Evolutionary conservation across 495 filamentous ascomycete genomes (phyloP).

Genomic region (Glutinoglossum americanum): DNA sequence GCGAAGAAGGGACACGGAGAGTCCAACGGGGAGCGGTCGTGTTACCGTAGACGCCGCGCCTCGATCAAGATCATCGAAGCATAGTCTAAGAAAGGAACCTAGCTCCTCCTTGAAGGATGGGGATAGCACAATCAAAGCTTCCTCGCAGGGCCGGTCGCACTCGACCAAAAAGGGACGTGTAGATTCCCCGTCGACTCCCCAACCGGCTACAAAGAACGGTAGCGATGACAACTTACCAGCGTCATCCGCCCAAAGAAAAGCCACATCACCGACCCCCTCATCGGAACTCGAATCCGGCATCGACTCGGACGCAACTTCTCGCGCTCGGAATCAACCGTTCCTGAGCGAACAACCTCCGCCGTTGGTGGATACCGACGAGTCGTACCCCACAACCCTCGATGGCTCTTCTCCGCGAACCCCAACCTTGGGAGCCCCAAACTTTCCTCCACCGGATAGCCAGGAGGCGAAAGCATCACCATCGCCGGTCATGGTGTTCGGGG

Average conservation of each 20-base stretch:
- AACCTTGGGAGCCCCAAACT: background rate
- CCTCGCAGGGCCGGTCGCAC: background rate
- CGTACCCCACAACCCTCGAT: background rate
- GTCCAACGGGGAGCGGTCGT: background rate
- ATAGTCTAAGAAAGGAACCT: background rate
- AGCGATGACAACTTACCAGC: constrained; percentile 3
- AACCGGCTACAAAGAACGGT: constrained; percentile 6
- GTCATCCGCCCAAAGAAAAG: constrained; percentile 17
- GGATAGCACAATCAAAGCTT: background rate
- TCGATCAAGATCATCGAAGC: background rate
- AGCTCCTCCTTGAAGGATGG: background rate
- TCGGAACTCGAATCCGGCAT: background rate
- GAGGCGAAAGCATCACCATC: background rate
- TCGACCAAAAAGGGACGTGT: background rate
- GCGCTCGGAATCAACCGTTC: background rate
- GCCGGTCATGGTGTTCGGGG: background rate
- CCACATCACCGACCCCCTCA: constrained; percentile 15
- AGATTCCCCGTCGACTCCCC: background rate
- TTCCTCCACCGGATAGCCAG: background rate
- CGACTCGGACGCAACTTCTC: constrained; percentile 4
- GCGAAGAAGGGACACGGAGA: background rate
- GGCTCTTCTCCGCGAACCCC: constrained; percentile 1
- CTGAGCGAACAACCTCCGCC: background rate
- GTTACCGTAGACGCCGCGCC: background rate
- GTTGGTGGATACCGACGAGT: background rate